Conservation (phyloP, 441 rosid genomes). For the Corymbia citriodora region DNA sequence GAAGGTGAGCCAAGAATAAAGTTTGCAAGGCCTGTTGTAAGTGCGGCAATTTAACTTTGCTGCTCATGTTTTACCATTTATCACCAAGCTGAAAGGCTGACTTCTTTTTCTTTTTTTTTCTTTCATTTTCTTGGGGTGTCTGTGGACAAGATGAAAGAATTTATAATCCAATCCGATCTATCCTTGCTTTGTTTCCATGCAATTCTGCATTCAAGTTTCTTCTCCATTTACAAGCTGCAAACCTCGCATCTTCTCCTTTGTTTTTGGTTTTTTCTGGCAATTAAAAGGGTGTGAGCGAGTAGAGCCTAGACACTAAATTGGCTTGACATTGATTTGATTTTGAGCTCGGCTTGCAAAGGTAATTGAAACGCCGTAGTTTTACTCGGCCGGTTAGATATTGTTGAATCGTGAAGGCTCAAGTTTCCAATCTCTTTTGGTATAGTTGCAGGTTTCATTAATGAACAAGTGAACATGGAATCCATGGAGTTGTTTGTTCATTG, state of each 20-base stretch:
- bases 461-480: background rate
- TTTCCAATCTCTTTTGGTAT: background rate
- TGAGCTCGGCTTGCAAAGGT: rapidly evolving
- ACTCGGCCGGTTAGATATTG: background rate
- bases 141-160: background rate
- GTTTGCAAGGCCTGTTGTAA: background rate
- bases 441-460: background rate
- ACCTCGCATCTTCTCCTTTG: background rate
- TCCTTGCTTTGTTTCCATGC: background rate
- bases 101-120: background rate
- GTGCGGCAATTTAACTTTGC: background rate
- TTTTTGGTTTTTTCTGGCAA: background rate
- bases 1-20: background rate
- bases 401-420: background rate
- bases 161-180: background rate
- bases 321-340: background rate
- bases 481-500: background rate
- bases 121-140: background rate
- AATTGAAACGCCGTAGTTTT: background rate
- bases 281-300: background rate
- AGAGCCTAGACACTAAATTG: background rate
- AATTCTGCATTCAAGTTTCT: background rate
- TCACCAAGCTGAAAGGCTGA: background rate
- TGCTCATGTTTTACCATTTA: background rate
- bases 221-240: background rate